Conservation (phyloP, 1,139 yeast genomes). For the Nakaseomyces uthaithaninus region DNA sequence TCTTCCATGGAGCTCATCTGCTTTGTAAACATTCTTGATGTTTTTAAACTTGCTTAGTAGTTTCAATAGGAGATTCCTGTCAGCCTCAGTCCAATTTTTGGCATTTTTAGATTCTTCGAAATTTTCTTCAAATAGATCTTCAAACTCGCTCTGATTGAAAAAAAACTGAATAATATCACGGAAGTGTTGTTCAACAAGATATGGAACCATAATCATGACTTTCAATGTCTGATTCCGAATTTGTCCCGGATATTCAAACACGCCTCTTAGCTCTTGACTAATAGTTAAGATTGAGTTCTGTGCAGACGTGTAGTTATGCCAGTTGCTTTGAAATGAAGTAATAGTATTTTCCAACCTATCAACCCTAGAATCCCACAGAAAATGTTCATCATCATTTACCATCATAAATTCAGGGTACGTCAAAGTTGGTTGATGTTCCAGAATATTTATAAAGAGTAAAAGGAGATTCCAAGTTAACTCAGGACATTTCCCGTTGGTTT, state of each 20-base stretch:
- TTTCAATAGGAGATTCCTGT: constrained; percentile 51
- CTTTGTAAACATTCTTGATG: constrained; percentile 45
- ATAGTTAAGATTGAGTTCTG: constrained; percentile 36
- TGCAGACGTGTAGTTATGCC: constrained; percentile 25
- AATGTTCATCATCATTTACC: constrained; percentile 11
- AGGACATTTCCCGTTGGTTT: constrained; percentile 39
- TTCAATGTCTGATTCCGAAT: constrained; percentile 30
- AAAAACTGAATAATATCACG: constrained; percentile 49
- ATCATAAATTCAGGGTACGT: constrained; percentile 17
- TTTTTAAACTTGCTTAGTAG: constrained; percentile 59
- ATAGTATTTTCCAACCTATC: constrained; percentile 34
- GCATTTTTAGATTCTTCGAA: constrained; percentile 29
- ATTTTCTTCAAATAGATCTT: constrained; percentile 18
- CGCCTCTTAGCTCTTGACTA: constrained; percentile 34
- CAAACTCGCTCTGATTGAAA: constrained; percentile 26
- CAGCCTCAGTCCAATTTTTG: constrained; percentile 50
- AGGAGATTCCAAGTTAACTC: constrained; percentile 52
- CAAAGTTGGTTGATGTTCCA: constrained; percentile 17
- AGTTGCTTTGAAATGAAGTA: constrained; percentile 23
- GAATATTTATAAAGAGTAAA: constrained; percentile 32
- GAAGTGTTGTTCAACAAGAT: constrained; percentile 58
- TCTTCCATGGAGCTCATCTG: constrained; percentile 47
- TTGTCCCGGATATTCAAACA: constrained; percentile 28
- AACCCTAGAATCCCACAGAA: constrained; percentile 32
- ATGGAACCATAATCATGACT: constrained; percentile 48